Percentiles rank a stretch among this genome's conserved stretches.
These are phyloP conservation scores for Ceriops zippeliana DNA, from an alignment of 345 rosid genomes.

Conservation along the genomic window DNA sequence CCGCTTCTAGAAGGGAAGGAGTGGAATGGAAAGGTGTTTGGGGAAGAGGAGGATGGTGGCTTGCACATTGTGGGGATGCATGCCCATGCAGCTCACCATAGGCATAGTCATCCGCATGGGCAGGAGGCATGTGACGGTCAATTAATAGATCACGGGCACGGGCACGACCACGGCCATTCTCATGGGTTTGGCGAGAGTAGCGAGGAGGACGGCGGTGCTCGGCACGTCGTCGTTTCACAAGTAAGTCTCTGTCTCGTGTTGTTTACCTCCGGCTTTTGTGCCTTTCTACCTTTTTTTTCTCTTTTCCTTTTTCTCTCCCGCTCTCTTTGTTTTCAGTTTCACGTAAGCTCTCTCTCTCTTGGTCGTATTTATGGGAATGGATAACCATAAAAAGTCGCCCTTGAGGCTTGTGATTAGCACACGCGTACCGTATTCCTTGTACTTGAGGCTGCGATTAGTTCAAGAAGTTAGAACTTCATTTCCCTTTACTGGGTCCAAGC, in stretches of 20 bases:
- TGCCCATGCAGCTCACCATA: slow-evolving; percentile 85
- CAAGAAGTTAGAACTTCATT: too few relatives aligned
- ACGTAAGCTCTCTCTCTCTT: too few relatives aligned
- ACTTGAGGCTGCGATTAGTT: neutral
- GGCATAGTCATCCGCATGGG: slow-evolving; percentile 67
- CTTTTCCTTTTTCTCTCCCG: too few relatives aligned
- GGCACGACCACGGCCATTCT: slow-evolving; percentile 7
- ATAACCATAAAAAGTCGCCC: too few relatives aligned
- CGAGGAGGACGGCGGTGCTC: slow-evolving; percentile 49
- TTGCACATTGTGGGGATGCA: slow-evolving; percentile 92
- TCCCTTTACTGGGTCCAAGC: too few relatives aligned
- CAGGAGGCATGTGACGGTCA: slow-evolving; percentile 52
- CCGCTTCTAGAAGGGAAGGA: slow-evolving; percentile 33
- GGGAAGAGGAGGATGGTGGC: slow-evolving; percentile 75
- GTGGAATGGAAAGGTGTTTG: slow-evolving; percentile 52
- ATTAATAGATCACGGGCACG: slow-evolving; percentile 15
- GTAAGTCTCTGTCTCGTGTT: slow-evolving; percentile 25
- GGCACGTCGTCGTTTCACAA: slow-evolving; percentile 96
- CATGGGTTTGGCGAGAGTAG: slow-evolving; percentile 43
- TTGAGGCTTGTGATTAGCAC: neutral
- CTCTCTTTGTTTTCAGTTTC: too few relatives aligned
- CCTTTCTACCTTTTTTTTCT: too few relatives aligned
- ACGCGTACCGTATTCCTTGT: neutral
- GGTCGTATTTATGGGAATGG: too few relatives aligned
- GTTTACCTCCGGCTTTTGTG: too few relatives aligned